Percentiles rank a stretch among this genome's conserved stretches.
Conservation (phyloP, 352 stramenopile species). For the Phytophthora meadii region DNA sequence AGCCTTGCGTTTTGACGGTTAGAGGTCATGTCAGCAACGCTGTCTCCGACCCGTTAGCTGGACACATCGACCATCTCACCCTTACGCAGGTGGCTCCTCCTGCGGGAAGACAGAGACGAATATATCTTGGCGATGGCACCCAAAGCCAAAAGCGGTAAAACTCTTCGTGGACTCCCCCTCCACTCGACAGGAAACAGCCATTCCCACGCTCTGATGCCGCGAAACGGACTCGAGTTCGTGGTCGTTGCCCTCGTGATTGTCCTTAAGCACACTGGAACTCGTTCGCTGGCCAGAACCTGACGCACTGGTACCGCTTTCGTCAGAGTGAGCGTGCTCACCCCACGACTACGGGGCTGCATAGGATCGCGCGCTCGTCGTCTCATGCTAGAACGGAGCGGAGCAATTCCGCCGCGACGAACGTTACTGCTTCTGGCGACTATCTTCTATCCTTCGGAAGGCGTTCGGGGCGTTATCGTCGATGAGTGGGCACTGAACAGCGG, state of each 20-base stretch:
- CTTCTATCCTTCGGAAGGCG: conserved; percentile 14
- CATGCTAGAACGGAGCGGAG: neutral
- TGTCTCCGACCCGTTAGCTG: neutral
- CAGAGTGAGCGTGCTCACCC: neutral
- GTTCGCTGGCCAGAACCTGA: conserved; percentile 2
- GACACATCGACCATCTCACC: neutral
- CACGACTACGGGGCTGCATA: conserved; percentile 4
- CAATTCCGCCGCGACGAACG: neutral
- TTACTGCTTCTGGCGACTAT: conserved; percentile 3
- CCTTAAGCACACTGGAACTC: neutral
- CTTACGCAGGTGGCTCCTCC: no score
- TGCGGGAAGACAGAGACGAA: no score
- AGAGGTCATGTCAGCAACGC: neutral
- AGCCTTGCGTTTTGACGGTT: neutral
- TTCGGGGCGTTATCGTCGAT: conserved; percentile 7
- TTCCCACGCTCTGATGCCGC: neutral
- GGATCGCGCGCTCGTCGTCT: conserved; percentile 1
- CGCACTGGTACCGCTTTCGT: neutral
- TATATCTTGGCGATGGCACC: no score
- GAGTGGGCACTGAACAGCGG: conserved; percentile 8
- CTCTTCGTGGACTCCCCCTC: neutral
- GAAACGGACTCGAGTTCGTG: neutral
- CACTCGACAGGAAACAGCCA: no score
- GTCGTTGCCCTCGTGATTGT: neutral
- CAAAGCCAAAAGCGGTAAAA: neutral